Evolutionary conservation across 176 grass and related monocot genomes (phyloP).

Genomic region (Oryza longistaminata): DNA sequence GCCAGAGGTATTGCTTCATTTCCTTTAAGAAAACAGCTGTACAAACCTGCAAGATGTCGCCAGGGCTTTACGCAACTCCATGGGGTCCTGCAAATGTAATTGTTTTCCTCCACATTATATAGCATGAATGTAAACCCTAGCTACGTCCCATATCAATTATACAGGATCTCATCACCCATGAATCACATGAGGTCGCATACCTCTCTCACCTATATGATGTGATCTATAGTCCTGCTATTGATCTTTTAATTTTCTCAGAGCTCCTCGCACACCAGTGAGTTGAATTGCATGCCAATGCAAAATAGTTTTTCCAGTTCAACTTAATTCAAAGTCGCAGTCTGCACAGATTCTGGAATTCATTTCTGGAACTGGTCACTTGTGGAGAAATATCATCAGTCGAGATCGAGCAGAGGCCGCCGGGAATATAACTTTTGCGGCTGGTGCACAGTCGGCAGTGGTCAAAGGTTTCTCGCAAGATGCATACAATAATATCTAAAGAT

Average conservation of each 20-base stretch:
- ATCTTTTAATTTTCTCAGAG: background rate
- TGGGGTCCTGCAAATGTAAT: background rate
- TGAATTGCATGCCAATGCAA: background rate
- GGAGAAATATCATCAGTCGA: background rate
- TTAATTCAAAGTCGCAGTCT: background rate
- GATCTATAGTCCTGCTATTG: too few relatives aligned
- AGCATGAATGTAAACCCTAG: background rate
- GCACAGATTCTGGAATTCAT: background rate
- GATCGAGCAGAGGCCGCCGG: background rate
- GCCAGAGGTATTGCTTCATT: background rate
- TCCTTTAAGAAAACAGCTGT: background rate
- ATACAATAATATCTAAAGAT: too few relatives aligned
- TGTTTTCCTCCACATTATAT: background rate
- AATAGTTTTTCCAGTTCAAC: background rate
- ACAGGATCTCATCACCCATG: conserved; percentile 7
- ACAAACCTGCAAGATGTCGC: background rate
- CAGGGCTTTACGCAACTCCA: background rate
- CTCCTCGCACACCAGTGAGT: background rate
- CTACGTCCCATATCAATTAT: background rate
- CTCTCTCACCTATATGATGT: background rate
- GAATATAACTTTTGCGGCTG: background rate
- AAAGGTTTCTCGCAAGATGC: background rate
- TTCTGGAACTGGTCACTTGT: background rate
- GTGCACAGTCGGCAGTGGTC: background rate
- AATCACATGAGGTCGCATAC: conserved; percentile 21